Conservation (phyloP, 768 basidiomycete species). For the Leucosporidium scottii region DNA sequence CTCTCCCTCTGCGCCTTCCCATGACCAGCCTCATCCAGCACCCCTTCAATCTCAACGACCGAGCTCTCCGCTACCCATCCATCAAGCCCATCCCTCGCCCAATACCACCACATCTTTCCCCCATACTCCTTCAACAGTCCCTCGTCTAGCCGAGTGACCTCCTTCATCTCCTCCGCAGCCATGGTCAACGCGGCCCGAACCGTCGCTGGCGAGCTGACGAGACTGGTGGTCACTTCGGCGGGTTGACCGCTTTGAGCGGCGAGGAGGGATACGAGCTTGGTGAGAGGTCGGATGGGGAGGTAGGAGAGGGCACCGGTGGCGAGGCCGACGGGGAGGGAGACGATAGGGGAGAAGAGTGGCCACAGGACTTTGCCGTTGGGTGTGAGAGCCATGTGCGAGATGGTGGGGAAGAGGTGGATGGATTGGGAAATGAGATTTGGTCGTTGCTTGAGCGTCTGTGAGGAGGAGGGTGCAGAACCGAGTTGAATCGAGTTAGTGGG, state of each 20-base stretch:
- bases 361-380: slow-evolving; percentile 59
- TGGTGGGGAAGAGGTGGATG: slow-evolving; percentile 65
- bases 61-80: slow-evolving; percentile 24
- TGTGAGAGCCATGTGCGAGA: slow-evolving; percentile 57
- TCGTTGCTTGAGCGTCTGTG: slow-evolving; percentile 52
- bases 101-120: slow-evolving; percentile 20
- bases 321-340: slow-evolving; percentile 20
- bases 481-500: neutral
- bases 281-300: slow-evolving; percentile 9
- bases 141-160: slow-evolving; percentile 13
- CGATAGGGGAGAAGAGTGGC: slow-evolving; percentile 20
- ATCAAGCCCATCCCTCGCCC: slow-evolving; percentile 15
- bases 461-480: neutral
- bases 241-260: slow-evolving; percentile 11
- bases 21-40: slow-evolving; percentile 5
- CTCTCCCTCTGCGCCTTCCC: slow-evolving; percentile 9
- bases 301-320: slow-evolving; percentile 15
- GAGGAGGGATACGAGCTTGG: slow-evolving; percentile 11
- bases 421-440: slow-evolving; percentile 44
- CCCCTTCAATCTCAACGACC: slow-evolving; percentile 16
- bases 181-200: slow-evolving; percentile 21
- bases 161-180: slow-evolving; percentile 25
- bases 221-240: neutral
- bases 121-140: neutral
- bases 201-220: slow-evolving; percentile 17